Evolutionary conservation across 805 yeast genomes (phyloP).

Genomic region (Teunomyces stri): DNA sequence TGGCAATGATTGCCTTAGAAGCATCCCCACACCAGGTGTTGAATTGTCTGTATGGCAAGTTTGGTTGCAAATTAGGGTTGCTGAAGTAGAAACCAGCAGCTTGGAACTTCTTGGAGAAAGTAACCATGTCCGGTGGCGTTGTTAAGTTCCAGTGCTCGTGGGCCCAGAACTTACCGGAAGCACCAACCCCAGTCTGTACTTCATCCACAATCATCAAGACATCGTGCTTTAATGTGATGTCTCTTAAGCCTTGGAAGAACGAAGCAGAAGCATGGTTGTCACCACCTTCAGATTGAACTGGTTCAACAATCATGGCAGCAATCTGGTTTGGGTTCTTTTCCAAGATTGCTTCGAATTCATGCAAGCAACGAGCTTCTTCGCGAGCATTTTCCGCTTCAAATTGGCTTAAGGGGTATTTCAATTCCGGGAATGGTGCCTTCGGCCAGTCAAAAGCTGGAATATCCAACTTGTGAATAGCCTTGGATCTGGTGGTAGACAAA

Average conservation of each 20-base stretch:
- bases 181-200: conserved; percentile 75
- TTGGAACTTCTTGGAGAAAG: conserved; percentile 71
- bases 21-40: conserved; percentile 83
- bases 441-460: conserved; percentile 64
- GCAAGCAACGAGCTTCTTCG: conserved; percentile 50
- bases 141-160: conserved; percentile 66
- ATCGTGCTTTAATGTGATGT: conserved; percentile 54
- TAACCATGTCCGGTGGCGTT: conserved; percentile 65
- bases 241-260: conserved; percentile 64
- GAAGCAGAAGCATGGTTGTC: conserved; percentile 66
- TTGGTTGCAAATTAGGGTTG: conserved; percentile 57
- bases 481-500: conserved; percentile 53
- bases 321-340: conserved; percentile 38
- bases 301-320: conserved; percentile 56
- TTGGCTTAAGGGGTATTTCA: conserved; percentile 41
- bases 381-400: conserved; percentile 37
- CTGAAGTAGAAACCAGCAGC: conserved; percentile 70
- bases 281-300: conserved; percentile 75
- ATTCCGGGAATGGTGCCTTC: conserved; percentile 45
- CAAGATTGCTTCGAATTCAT: conserved; percentile 40
- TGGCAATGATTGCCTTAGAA: conserved; percentile 62
- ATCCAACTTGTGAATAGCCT: conserved; percentile 56
- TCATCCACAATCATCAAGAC: conserved; percentile 66
- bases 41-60: conserved; percentile 64
- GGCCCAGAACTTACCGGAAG: conserved; percentile 71